Base-by-base conservation (phyloP, 1,139 yeast genomes). In the Yamadazyma kanchanaburiensis region DNA sequence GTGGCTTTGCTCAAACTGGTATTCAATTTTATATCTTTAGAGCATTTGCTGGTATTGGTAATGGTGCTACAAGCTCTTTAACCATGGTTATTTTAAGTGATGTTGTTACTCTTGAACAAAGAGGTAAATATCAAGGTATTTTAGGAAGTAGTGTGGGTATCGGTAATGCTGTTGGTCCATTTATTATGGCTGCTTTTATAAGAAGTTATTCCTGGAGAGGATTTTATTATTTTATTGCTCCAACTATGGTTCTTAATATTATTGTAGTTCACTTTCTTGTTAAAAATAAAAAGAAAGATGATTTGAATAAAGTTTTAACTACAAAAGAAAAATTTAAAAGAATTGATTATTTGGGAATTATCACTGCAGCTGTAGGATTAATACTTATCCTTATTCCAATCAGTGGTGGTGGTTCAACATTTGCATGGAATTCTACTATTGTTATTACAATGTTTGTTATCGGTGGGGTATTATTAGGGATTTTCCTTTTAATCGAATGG, bases 351-450 rank as follows among this genome's bases (percentile, higher is more conserved):
- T 37, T 55, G n/a, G 82, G 82, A 0, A 60, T 71, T 24, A 27
- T 70, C 13, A 50, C 68, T 21, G 60, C 75, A 26, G 55, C 73
- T 3, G 58, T 66, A 1, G 66, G 72, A 1, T 54, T 73, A 22
- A 59, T 66, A 0, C 49, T 73, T 15, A 34, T 73, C 15, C 55
- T 74, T 32, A 58, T 76, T 26, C 75, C 79, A 3, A 45, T 74
- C 22, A 63, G 71, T 46, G 77, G 79, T 4, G 82, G 81, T 32
- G 81, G 82, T 1, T 59, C 72, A 2, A 60, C 71, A 3, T 75
- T 61, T 45, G 49, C 58, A 0, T 77, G 82, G 82, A 47, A 67
- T 40, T 67, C 77, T 25, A 42, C 74, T 0, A 35, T 62, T 17
- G 70, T 71, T 4, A 74, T 77, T n/a, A 42, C 55, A 4, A 54